Evolutionary conservation across 352 stramenopile species (phyloP).

Genomic region (Blastocystis sp.): DNA sequence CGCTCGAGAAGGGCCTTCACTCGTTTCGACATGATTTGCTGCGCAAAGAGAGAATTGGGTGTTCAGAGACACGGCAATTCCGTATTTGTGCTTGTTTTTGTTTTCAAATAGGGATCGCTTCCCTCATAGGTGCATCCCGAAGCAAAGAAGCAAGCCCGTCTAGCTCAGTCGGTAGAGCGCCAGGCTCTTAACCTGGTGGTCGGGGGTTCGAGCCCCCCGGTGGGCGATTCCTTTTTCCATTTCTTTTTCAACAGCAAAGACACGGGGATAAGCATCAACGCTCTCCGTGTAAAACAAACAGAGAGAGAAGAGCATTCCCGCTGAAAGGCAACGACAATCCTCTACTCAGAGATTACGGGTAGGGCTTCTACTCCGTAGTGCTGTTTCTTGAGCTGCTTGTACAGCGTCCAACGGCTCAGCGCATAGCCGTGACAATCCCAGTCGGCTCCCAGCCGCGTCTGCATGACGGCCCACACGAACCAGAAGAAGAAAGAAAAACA

Average conservation of each 20-base stretch:
- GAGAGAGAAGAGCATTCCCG: neutral
- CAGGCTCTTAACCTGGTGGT: no score
- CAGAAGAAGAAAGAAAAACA: conserved; percentile 65
- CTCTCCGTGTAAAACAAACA: neutral
- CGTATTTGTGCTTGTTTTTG: no score
- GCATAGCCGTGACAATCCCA: conserved; percentile 54
- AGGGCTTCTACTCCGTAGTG: conserved; percentile 56
- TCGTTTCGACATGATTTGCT: conserved; percentile 12
- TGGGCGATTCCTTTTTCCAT: conserved; percentile 10
- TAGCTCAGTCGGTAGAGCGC: neutral
- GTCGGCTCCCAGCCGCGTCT: conserved; percentile 31
- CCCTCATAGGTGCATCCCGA: no score
- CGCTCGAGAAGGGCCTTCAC: conserved; percentile 4
- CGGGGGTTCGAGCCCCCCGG: neutral
- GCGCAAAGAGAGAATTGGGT: neutral
- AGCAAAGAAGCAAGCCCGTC: conserved; percentile 15
- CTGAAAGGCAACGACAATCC: conserved; percentile 20
- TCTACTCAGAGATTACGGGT: conserved; percentile 22
- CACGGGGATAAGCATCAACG: neutral
- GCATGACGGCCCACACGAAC: conserved; percentile 61
- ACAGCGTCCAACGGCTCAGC: conserved; percentile 42
- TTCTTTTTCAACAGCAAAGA: neutral
- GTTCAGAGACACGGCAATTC: no score
- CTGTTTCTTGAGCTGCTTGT: conserved; percentile 56
- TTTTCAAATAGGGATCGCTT: no score